Conservation (phyloP, 257 asterid species). For the Solanum chmielewskii region DNA sequence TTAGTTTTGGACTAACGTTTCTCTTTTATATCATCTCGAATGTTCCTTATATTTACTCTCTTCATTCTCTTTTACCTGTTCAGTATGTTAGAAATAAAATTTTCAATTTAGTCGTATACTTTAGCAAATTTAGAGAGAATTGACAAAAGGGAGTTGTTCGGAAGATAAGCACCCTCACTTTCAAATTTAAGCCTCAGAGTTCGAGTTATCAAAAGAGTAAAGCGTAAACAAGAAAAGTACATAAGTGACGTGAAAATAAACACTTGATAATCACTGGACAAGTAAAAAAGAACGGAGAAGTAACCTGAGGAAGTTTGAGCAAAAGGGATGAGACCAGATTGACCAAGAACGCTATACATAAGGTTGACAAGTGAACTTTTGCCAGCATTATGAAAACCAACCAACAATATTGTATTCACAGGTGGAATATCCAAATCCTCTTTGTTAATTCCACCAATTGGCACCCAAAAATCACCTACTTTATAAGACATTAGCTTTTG, state of each 20-base stretch:
- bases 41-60: not conserved
- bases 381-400: slow-evolving; percentile 22
- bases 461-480: slow-evolving; percentile 15
- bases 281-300: too few species aligned
- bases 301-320: slow-evolving; percentile 19
- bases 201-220: not conserved
- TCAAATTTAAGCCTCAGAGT: not conserved
- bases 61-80: not conserved
- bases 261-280: not conserved
- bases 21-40: not conserved
- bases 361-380: slow-evolving; percentile 24
- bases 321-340: slow-evolving; percentile 17
- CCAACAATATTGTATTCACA: slow-evolving; percentile 12
- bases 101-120: not conserved
- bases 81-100: too few species aligned
- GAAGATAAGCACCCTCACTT: not conserved
- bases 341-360: slow-evolving; percentile 19
- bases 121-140: not conserved
- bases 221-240: not conserved
- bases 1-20: not conserved
- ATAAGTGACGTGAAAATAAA: not conserved
- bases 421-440: slow-evolving; percentile 15
- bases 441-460: slow-evolving; percentile 13
- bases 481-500: slow-evolving; percentile 12
- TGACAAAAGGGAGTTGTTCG: not conserved